Percentiles rank a stretch among this genome's conserved stretches.
Evolutionary conservation across 1,139 yeast species (phyloP).

Genomic region (Kodamaea derodonti): DNA sequence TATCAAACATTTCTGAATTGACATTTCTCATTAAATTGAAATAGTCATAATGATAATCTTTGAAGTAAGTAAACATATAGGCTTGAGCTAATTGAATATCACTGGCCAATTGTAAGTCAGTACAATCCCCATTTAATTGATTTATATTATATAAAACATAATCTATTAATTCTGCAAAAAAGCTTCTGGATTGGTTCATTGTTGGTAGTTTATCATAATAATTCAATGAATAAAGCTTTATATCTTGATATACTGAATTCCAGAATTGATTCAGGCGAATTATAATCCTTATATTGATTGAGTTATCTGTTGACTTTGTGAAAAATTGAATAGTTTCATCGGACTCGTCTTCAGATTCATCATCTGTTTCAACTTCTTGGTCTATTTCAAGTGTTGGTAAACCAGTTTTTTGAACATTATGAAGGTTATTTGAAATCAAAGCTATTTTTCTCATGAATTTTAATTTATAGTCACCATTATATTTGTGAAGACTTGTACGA

Average conservation of each 20-base stretch:
- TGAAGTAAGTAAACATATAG: conserved; percentile 22
- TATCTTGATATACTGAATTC: conserved; percentile 33
- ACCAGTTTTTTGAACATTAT: conserved; percentile 1
- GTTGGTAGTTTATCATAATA: conserved; percentile 30
- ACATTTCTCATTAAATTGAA: conserved; percentile 21
- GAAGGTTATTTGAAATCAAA: conserved; percentile 5
- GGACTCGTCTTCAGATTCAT: conserved; percentile 8
- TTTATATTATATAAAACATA: conserved; percentile 24
- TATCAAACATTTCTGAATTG: conserved; percentile 16
- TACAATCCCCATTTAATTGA: conserved; percentile 14
- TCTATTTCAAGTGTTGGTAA: conserved; percentile 6
- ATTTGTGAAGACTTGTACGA: conserved; percentile 7
- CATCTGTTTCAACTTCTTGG: conserved; percentile 3
- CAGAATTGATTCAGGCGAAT: conserved; percentile 26
- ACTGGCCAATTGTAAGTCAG: conserved; percentile 11
- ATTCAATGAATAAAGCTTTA: conserved; percentile 19
- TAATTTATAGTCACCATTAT: conserved; percentile 13
- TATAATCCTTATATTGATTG: conserved; percentile 9
- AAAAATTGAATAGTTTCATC: conserved; percentile 8
- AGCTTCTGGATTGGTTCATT: conserved; percentile 19
- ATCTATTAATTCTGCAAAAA: conserved; percentile 29
- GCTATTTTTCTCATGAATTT: conserved; percentile 16
- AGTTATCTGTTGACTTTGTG: conserved; percentile 1
- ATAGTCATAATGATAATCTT: conserved; percentile 23
- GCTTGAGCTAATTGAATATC: conserved; percentile 19